These are phyloP conservation scores for Suhomyces xylopsoci DNA, from an alignment of 805 yeast species.

Conservation along the genomic window DNA sequence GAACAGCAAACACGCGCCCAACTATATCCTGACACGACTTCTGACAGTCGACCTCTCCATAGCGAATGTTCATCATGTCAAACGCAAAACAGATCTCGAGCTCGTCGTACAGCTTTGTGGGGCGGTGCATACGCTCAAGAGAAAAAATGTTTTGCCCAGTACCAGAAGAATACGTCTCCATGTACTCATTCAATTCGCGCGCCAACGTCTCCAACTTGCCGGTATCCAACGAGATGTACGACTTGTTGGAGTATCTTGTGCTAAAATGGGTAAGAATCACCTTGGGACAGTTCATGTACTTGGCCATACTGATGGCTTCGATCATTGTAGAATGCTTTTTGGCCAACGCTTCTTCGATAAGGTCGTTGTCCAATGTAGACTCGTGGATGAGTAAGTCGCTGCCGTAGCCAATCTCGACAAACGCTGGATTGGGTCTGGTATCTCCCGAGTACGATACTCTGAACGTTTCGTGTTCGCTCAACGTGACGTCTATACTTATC, in stretches of 20 bases:
- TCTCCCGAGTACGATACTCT: conserved; percentile 91
- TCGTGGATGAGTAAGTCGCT: conserved; percentile 87
- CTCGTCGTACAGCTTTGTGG: conserved; percentile 22
- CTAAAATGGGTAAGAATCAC: conserved; percentile 87
- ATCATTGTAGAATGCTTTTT: conserved; percentile 87
- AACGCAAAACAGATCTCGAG: conserved; percentile 39
- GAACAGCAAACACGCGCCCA: conserved; percentile 25
- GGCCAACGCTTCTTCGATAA: conserved; percentile 70
- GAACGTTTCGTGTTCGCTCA: conserved; percentile 43
- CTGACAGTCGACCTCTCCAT: conserved; percentile 26
- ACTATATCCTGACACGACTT: conserved; percentile 22
- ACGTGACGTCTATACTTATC: conserved; percentile 51
- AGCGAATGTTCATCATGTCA: conserved; percentile 36
- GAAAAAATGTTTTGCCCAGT: conserved; percentile 26
- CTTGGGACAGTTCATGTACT: conserved; percentile 67
- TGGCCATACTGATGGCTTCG: conserved; percentile 75
- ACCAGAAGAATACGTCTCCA: conserved; percentile 18
- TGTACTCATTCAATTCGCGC: conserved; percentile 25
- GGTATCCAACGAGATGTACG: conserved; percentile 24
- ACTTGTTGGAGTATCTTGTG: conserved; percentile 62
- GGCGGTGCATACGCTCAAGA: conserved; percentile 6
- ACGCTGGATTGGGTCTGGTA: conserved; percentile 74
- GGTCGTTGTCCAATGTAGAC: conserved; percentile 82
- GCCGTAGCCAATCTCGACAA: conserved; percentile 61
- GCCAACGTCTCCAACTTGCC: conserved; percentile 21